Evolutionary conservation across 1,284 basidiomycete genomes (phyloP), one percentile per base, ranked within the genome.

Genomic region (Cronartium ribicola): DNA sequence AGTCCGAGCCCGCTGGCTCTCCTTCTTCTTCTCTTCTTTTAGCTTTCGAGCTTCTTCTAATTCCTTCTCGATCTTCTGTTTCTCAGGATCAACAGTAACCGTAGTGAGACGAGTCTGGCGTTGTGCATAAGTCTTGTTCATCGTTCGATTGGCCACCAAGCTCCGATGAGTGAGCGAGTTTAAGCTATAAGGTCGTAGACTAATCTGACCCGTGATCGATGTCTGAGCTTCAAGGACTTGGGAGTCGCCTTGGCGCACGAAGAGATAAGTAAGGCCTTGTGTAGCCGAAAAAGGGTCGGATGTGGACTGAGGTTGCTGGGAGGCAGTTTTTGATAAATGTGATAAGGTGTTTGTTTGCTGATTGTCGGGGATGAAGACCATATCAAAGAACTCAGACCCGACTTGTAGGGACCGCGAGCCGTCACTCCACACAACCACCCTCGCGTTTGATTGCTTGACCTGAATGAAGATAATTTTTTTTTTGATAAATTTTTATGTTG

Each of bases 391-490:
- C 79, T 96, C 94, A 81, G 76, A 89, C 66, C 94, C 93, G 70
- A 96, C 84, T 77, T 90, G 88, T 46, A 96, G 85, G 78, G 91
- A 93, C 77, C 91, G 83, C 14, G 89, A 86, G 37, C 93, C 93
- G 80, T 96, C 94, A 29, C 91, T 94, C 93, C 93, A 96, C 7
- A 89, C 87, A 70, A 96, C 87, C 48, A 94, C 84, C 17, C 92
- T 89, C 76, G 88, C 87, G 80, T 96, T 96, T 8, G 91, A 92
- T 83, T 94, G 89, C 76, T 88, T 86, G 78, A 84, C 83, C 88
- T 92, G 80, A 4, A 10, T 0, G 20, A 43, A 61, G 8, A 10
- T 40, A 29, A 40, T 39, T 14, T n/a, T 29, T 29, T 29, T 29
- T 29, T 29, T 29, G 29, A 29, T 29, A 29, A 29, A 29, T 29